phyloP scores from a whole-genome alignment of 192 early-diverging fungal species.

The Entomortierella lignicola region DNA sequence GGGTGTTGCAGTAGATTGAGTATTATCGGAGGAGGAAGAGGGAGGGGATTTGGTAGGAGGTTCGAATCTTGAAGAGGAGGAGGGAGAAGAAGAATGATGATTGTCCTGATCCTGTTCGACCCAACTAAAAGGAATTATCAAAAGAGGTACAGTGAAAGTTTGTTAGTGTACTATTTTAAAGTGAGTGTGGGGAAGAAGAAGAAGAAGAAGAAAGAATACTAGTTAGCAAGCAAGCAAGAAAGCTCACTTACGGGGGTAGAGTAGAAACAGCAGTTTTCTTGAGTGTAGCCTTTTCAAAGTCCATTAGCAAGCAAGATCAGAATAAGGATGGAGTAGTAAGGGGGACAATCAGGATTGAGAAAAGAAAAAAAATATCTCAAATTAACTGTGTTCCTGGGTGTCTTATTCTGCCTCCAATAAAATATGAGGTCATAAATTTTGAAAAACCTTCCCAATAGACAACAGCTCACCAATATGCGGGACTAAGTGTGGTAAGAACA shows the following conservation, averaged over 20 bases:
- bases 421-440: too few species aligned
- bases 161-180: background rate
- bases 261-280: slow-evolving; percentile 43
- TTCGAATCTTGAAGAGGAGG: background rate
- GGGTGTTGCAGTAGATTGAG: background rate
- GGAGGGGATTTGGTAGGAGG: background rate
- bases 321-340: slow-evolving; percentile 1
- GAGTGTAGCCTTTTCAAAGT: slow-evolving; percentile 47
- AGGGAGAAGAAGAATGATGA: background rate
- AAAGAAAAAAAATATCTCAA: background rate
- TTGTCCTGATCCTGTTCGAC: slow-evolving; percentile 3
- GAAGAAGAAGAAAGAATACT: too few species aligned
- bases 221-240: too few species aligned
- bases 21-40: background rate
- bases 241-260: slow-evolving; percentile 31
- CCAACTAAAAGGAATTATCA: slow-evolving; percentile 7
- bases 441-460: too few species aligned
- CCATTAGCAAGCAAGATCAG: slow-evolving; percentile 4
- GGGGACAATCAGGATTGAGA: background rate
- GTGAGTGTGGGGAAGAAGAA: slow-evolving; percentile 1
- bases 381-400: too few species aligned
- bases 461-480: too few species aligned
- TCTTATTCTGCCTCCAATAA: too few species aligned
- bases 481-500: too few species aligned
- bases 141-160: background rate